Evolutionary conservation across 2,329 filamentous ascomycete species (phyloP), one percentile per base, ranked within the genome.

Genomic region (Lachnellula occidentalis): DNA sequence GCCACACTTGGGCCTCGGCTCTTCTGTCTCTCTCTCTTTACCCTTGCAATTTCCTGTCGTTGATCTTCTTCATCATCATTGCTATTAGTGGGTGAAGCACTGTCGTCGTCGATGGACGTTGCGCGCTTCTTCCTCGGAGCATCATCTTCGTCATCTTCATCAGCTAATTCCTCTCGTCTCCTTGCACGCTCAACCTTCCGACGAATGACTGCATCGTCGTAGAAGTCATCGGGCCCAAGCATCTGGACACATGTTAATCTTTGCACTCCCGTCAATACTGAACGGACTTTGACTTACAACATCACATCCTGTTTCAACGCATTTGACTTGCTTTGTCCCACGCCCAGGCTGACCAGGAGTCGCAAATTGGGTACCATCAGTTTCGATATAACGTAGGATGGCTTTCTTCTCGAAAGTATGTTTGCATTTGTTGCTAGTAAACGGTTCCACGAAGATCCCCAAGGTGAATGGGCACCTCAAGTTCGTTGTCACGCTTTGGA

Each of bases 391-490:
- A 43, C 82, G 78, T 22, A 80, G 54, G 39, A 92, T 85, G 0
- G 82, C 81, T 1, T 68, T 65, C 68, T 81, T 85, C 66, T 92
- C 86, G 66, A 89, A 92, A 0, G 80, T 84, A 68, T 92, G 88
- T 53, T 80, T 83, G 73, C 88, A 92, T 60, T 81, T 80, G 14
- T 67, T 72, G 62, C 81, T 88, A 53, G 80, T 87, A 64, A 81
- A 83, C 0, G 88, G 88, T 50, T 89, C 78, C 42, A 74, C 72
- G 73, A 90, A 84, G 45, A 79, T 74, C 50, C 75, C 74, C 60
- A 90, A 73, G 0, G 86, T 87, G 19, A 92, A 69, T 0, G 87
- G 86, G 64, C 88, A 92, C 62, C 81, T 85, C 34, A 86, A 80
- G 67, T 81, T 86, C 50, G 84, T 76, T 4, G 78, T 79, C 58